Evolutionary conservation across 1,139 yeast species (phyloP), one percentile per base, ranked within the genome.

Genomic region (Taphrina confusa): DNA sequence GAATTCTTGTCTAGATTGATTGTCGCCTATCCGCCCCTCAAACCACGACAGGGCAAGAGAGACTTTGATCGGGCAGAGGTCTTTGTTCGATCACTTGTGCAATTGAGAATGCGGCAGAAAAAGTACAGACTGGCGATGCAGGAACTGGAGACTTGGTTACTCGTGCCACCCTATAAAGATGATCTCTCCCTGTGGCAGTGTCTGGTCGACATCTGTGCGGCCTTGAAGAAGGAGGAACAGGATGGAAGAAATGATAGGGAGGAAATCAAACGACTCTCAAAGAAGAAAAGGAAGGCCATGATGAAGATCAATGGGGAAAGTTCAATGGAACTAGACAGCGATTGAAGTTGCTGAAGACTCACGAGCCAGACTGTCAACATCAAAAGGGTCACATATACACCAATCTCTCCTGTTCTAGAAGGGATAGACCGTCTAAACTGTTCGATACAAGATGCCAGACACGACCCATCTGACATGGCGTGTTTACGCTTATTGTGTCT

Each of bases 1-100:
- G 60, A 36, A n/a, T 47, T 47, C 16, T 33, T 60, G 28, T 42
- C 51, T 2, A 56, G 59, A 4, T 20, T 60, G 23, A 57, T 60
- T 11, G 57, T 47, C 16, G 50, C 60, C 30, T 60, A 44, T 25
- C 62, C 59, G 11, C 40, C 58, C 14, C 11, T 44, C 20, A 50
- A 36, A 18, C 30, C 50, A 28, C 58, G 58, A n/a, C 39, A 34
- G 18, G 52, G 52, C n/a, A 47, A 47, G 30, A 16, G 31, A 3
- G n/a, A 11, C 23, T 34, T 47, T 22, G 52, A 47, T 33, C 27
- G 52, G 22, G 58, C 58, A 6, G 58, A 54, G 3, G 46, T 25
- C 18, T 54, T 44, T 34, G 58, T 54, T 18, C 27, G 33, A n/a
- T 12, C 44, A 12, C 27, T 42, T 44, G 33, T 37, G n/a, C 50